phyloP scores from a whole-genome alignment of 116 monocot genomes.

The Zostera marina region DNA sequence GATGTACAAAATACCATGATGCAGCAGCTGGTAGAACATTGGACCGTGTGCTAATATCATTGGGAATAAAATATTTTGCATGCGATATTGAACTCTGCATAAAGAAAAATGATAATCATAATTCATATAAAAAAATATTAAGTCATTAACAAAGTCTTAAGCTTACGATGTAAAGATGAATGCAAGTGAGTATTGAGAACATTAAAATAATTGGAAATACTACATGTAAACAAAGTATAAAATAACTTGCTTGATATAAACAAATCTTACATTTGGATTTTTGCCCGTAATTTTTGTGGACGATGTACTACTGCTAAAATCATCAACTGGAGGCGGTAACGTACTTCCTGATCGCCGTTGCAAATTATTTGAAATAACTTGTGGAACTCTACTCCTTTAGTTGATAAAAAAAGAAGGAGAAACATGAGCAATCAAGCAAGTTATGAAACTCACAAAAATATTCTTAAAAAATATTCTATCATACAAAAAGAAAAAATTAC shows the following conservation, averaged over 20 bases:
- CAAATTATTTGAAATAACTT: conserved; percentile 27
- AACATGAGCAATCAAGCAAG: neutral
- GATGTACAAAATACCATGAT: conserved; percentile 46
- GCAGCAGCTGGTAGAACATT: conserved; percentile 64
- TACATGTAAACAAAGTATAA: neutral
- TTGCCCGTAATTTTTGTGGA: conserved; percentile 17
- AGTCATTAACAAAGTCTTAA: neutral
- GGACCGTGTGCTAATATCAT: conserved; percentile 20
- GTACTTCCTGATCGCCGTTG: conserved; percentile 42
- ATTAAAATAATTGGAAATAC: no score
- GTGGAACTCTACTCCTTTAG: conserved; percentile 47
- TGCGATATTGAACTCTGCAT: conserved; percentile 27
- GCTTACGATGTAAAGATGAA: neutral
- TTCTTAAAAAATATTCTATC: neutral
- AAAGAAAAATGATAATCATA: neutral
- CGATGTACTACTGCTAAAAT: conserved; percentile 19
- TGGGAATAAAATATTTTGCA: conserved; percentile 23
- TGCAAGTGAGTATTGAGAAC: no score
- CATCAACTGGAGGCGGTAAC: conserved; percentile 55
- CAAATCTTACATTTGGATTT: conserved; percentile 27
- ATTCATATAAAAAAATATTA: neutral
- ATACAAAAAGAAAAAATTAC: neutral
- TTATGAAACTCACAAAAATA: neutral
- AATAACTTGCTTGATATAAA: neutral
- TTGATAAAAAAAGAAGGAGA: neutral